Percentiles rank a stretch among this genome's conserved stretches.
Evolutionary conservation across 768 basidiomycete genomes (phyloP).

Genomic region (Cantharellus cinnabarinus): DNA sequence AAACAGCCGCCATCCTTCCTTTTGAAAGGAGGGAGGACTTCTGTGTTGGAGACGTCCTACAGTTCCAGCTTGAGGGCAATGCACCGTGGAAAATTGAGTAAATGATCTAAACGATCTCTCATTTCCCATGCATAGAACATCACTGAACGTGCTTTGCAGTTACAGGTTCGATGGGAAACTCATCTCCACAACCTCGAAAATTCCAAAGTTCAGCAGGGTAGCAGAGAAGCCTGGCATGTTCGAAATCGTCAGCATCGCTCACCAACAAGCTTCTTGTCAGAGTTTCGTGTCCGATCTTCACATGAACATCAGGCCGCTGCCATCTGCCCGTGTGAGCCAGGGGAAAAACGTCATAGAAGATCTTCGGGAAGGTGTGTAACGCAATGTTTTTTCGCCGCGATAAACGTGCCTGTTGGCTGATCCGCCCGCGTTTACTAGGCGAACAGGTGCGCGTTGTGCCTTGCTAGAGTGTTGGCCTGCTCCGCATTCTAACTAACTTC

Average conservation of each 20-base stretch:
- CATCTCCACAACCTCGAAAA: conserved; percentile 51
- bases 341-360: conserved; percentile 67
- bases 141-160: conserved; percentile 19
- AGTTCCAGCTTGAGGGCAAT: conserved; percentile 85
- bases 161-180: conserved; percentile 64
- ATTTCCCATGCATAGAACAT: not conserved
- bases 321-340: conserved; percentile 73
- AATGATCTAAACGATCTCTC: conserved; percentile 13
- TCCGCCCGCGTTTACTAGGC: not conserved
- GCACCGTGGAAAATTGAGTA: conserved; percentile 84
- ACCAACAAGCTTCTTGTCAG: conserved; percentile 85
- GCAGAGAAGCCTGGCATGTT: conserved; percentile 74
- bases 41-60: conserved; percentile 76
- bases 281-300: conserved; percentile 55
- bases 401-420: not conserved
- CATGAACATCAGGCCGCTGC: conserved; percentile 59
- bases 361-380: conserved; percentile 60
- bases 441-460: not conserved
- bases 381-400: not conserved
- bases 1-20: conserved; percentile 82
- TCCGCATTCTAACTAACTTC: not conserved
- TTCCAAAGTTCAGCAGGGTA: conserved; percentile 66
- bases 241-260: conserved; percentile 68
- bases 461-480: not conserved
- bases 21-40: conserved; percentile 59